These are phyloP conservation scores for Phytophthora pseudosyringae DNA, from an alignment of 352 stramenopile species.

Conservation along the genomic window DNA sequence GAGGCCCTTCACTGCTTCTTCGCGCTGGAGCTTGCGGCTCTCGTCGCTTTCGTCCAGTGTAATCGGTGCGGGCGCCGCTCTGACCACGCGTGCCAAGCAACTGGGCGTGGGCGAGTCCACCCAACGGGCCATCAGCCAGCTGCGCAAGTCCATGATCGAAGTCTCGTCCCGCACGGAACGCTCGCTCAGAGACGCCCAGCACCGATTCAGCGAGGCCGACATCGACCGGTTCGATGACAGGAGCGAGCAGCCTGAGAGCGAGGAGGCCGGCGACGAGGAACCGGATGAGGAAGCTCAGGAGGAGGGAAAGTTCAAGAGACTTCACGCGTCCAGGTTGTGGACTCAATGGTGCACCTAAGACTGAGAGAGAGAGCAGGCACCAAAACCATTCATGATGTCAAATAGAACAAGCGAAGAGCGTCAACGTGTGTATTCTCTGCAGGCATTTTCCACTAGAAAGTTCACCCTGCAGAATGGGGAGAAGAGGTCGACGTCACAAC, in stretches of 20 bases:
- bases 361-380: not conserved
- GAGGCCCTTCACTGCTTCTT: not conserved
- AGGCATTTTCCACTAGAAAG: slow-evolving; percentile 10
- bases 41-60: slow-evolving; percentile 33
- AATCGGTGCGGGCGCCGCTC: slow-evolving; percentile 8
- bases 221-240: slow-evolving; percentile 7
- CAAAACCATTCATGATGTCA: slow-evolving; percentile 3
- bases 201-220: slow-evolving; percentile 27
- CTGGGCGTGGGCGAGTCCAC: slow-evolving; percentile 26
- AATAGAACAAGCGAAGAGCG: slow-evolving; percentile 9
- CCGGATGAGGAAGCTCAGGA: not conserved
- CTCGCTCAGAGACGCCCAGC: slow-evolving; percentile 3
- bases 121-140: slow-evolving; percentile 19
- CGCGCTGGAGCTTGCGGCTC: slow-evolving; percentile 24
- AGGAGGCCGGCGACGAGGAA: slow-evolving; percentile 17
- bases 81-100: slow-evolving; percentile 29
- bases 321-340: slow-evolving; percentile 18
- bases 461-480: not conserved
- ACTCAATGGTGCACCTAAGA: not conserved
- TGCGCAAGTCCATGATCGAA: slow-evolving; percentile 30
- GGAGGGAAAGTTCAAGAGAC: slow-evolving; percentile 6
- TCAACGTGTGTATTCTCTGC: not conserved
- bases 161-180: slow-evolving; percentile 14
- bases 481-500: not conserved
- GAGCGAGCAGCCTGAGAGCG: slow-evolving; percentile 11